Conservation (phyloP, 306 rosid species). For the Lablab purpureus region DNA sequence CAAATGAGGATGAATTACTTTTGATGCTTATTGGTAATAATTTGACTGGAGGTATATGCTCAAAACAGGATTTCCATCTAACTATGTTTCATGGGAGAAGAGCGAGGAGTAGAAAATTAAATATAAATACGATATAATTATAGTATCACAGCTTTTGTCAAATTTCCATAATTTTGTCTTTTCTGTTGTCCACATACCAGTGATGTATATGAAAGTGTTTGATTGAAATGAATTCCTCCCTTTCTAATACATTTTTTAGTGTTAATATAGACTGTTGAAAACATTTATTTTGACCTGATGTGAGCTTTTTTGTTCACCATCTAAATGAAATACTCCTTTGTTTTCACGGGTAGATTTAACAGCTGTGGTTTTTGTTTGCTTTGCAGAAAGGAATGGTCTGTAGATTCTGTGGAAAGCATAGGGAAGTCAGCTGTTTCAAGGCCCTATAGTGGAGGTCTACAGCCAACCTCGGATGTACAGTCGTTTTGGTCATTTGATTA, state of each 20-base stretch:
- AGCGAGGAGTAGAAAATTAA: conserved; percentile 1
- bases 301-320: neutral
- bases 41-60: conserved; percentile 24
- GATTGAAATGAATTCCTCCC: conserved; percentile 2
- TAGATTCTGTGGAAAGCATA: conserved; percentile 62
- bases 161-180: conserved; percentile 2
- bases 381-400: conserved; percentile 80
- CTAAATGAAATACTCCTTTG: neutral
- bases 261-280: neutral
- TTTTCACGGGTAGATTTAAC: conserved; percentile 4
- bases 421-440: conserved; percentile 59
- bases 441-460: conserved; percentile 68
- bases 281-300: neutral
- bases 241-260: neutral
- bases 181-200: conserved; percentile 23
- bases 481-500: conserved; percentile 87
- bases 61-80: conserved; percentile 25
- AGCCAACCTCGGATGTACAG: conserved; percentile 82
- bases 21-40: conserved; percentile 26
- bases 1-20: conserved; percentile 24
- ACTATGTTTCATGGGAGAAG: conserved; percentile 20
- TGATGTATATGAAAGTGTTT: conserved; percentile 1
- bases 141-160: conserved; percentile 11
- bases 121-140: neutral
- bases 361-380: conserved; percentile 17